phyloP scores from a whole-genome alignment of 2,329 filamentous ascomycete species.

The Clarireedia hainanense region DNA sequence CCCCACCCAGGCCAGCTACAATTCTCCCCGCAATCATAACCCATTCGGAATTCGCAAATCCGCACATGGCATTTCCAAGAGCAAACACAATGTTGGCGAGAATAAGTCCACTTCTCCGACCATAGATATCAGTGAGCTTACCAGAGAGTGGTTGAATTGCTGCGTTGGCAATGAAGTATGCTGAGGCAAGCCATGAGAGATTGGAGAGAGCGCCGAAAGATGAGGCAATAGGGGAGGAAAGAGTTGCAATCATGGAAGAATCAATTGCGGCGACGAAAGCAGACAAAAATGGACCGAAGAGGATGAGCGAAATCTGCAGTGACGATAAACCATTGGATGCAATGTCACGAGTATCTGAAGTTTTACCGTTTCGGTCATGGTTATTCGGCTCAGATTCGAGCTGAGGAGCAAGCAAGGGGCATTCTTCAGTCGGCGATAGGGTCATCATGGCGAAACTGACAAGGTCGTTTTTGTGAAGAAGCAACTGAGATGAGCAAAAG shows the following conservation, averaged over 20 bases:
- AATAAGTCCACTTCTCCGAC: slow-evolving; percentile 57
- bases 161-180: slow-evolving; percentile 66
- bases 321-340: neutral
- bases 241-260: slow-evolving; percentile 8
- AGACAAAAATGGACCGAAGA: slow-evolving; percentile 1
- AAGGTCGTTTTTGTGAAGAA: too few species aligned
- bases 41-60: slow-evolving; percentile 53
- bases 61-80: slow-evolving; percentile 56
- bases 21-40: slow-evolving; percentile 56
- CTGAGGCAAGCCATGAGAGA: slow-evolving; percentile 48
- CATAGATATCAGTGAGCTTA: slow-evolving; percentile 63
- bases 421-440: too few species aligned
- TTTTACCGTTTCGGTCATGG: too few species aligned
- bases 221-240: slow-evolving; percentile 5
- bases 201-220: slow-evolving; percentile 36
- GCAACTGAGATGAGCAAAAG: too few species aligned
- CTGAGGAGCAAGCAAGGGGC: too few species aligned
- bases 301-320: neutral
- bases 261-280: slow-evolving; percentile 5
- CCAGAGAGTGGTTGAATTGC: slow-evolving; percentile 70
- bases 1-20: slow-evolving; percentile 52
- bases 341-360: too few species aligned
- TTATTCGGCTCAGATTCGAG: too few species aligned
- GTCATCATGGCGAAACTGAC: too few species aligned
- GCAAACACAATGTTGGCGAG: slow-evolving; percentile 59